Base-by-base conservation (phyloP, 2,329 filamentous ascomycete genomes). In the Penicillium sp. region DNA sequence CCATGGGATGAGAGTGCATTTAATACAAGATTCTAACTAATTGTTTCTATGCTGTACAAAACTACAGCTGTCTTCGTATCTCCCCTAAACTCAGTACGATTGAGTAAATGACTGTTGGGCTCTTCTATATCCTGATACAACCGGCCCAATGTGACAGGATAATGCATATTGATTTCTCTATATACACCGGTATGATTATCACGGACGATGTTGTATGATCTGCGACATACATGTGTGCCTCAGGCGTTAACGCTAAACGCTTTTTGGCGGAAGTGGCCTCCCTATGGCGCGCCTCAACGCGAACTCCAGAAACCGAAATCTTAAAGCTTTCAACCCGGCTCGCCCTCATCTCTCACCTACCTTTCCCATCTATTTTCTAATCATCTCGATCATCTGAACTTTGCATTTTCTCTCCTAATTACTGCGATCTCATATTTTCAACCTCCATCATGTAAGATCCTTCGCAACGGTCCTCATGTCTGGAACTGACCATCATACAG, bases 401-500 rank as follows among this genome's bases (percentile, higher is more conserved):
- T 11, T 32, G 8, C 14, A 27, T 26, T n/a, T 10, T 5, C 27
- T 41, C 29, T n/a, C 29, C 40, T 9, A 34, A 51, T 34, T 35
- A n/a, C 43, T 11, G 32, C 26, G 23, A 27, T 40, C 16, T 56
- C 19, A 63, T 48, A 64, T 61, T 55, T 58, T 55, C 32, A 23
- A 38, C 7, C 69, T 72, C 68, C 69, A 68, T 56, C 50, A 73
- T 73, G 70, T 73, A 62, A 65, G 67, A 51, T 53, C 29, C 51
- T 47, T 35, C n/a, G 18, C 39, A 13, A 34, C 8, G 19, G 40
- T 49, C 30, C 48, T 35, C 19, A 43, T 19, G 29, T 2, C 40
- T 47, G 53, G 18, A 23, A 45, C 60, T 65, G 43, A 65, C 54
- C 27, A 51, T 38, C 47, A 19, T 35, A 29, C 35, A 86, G 83